Conservation (phyloP, 306 rosid genomes). For the Alnus rubra region DNA sequence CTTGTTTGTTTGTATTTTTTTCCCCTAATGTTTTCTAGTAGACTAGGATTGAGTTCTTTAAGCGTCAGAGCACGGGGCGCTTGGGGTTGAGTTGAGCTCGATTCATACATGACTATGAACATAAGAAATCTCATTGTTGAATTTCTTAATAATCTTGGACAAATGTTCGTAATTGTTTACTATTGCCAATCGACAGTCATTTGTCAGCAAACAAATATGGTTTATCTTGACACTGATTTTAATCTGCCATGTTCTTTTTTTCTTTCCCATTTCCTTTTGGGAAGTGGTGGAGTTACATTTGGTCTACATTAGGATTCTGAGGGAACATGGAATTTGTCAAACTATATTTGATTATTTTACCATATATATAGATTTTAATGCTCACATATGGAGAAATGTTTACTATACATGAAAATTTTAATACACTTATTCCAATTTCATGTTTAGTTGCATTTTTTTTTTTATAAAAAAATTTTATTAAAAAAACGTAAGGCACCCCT, state of each 20-base stretch:
- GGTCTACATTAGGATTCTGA: background rate
- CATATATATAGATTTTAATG: background rate
- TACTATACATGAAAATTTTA: background rate
- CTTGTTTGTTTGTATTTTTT: too few relatives aligned
- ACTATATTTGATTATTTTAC: background rate
- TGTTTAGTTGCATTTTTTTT: background rate
- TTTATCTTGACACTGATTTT: background rate
- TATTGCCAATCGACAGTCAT: background rate
- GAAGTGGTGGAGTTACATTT: background rate
- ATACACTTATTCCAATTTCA: background rate
- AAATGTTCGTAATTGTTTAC: background rate
- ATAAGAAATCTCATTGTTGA: background rate
- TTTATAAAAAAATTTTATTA: too few relatives aligned
- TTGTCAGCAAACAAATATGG: background rate
- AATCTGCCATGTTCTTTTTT: background rate
- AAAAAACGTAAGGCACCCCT: too few relatives aligned
- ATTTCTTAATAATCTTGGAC: background rate
- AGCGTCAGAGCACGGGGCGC: background rate
- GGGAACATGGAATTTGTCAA: background rate
- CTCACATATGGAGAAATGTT: background rate
- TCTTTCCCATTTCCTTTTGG: background rate
- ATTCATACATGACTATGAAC: background rate
- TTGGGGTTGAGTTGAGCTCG: background rate
- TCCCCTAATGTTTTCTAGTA: too few relatives aligned
- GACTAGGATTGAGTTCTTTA: background rate